Evolutionary conservation across 108 stramenopile genomes (phyloP).

Genomic region (Mayamaea pseudoterrestris): DNA sequence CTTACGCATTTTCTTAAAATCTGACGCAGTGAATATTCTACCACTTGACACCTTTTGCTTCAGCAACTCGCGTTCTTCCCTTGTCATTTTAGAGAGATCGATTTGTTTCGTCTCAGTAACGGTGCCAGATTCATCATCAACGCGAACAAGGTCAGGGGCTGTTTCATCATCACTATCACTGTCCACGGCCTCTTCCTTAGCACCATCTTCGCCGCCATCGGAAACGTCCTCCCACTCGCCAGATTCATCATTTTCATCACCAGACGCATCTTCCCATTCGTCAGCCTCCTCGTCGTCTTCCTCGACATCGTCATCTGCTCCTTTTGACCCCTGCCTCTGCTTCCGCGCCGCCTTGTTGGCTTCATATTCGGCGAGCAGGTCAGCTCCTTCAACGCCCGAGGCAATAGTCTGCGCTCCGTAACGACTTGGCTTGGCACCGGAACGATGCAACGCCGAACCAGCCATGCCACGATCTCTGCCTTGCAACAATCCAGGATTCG

Average conservation of each 20-base stretch:
- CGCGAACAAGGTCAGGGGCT: constrained; percentile 47
- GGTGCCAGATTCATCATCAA: constrained; percentile 12
- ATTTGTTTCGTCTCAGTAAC: constrained; percentile 10
- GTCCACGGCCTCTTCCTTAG: constrained; percentile 34
- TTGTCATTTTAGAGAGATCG: constrained; percentile 49
- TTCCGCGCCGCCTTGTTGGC: constrained; percentile 38
- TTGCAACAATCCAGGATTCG: constrained; percentile 78
- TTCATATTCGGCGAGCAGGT: constrained; percentile 81
- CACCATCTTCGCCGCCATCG: constrained; percentile 32
- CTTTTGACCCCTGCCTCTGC: constrained; percentile 24
- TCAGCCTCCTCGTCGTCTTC: constrained; percentile 35
- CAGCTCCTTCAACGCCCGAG: constrained; percentile 88
- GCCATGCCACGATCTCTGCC: constrained; percentile 85
- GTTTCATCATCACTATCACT: constrained; percentile 41
- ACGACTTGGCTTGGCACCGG: constrained; percentile 63
- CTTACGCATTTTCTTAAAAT: constrained; percentile 83
- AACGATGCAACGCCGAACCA: constrained; percentile 64
- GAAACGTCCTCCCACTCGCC: constrained; percentile 24
- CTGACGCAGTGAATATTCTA: constrained; percentile 69
- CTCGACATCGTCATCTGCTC: constrained; percentile 31
- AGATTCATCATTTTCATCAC: constrained; percentile 28
- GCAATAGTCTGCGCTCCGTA: constrained; percentile 80
- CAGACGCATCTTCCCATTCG: constrained; percentile 25
- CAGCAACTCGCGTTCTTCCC: constrained; percentile 56
- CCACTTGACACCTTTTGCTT: constrained; percentile 66